Conservation (phyloP, 108 stramenopile genomes). For the Schizochytrium sp. region DNA sequence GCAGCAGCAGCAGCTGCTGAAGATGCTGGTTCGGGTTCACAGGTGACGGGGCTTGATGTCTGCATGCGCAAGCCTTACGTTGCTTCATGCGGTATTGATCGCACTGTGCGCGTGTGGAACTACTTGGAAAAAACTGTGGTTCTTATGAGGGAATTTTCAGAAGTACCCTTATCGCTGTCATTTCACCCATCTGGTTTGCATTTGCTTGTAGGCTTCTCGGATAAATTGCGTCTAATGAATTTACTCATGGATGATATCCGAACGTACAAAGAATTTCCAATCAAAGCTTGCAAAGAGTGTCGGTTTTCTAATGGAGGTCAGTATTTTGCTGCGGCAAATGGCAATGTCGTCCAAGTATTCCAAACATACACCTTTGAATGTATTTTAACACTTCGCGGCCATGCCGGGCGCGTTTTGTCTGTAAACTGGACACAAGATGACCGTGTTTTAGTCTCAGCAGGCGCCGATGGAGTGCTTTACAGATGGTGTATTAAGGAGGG, state of each 20-base stretch:
- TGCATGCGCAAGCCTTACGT: slow-evolving; percentile 77
- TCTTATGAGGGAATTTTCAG: slow-evolving; percentile 69
- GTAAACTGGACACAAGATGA: slow-evolving; percentile 74
- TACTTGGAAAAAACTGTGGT: slow-evolving; percentile 73
- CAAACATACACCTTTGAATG: slow-evolving; percentile 77
- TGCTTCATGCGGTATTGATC: slow-evolving; percentile 76
- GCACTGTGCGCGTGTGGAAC: slow-evolving; percentile 79
- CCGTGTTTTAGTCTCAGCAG: slow-evolving; percentile 69
- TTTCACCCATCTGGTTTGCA: slow-evolving; percentile 78
- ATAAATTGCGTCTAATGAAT: slow-evolving; percentile 76
- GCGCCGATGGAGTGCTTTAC: slow-evolving; percentile 80
- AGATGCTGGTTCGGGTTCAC: background rate
- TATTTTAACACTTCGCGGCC: slow-evolving; percentile 75
- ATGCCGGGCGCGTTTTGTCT: slow-evolving; percentile 73
- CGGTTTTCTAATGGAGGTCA: slow-evolving; percentile 76
- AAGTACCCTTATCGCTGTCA: slow-evolving; percentile 67
- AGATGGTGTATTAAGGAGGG: slow-evolving; percentile 75
- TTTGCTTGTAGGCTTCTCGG: slow-evolving; percentile 73
- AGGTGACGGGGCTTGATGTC: slow-evolving; percentile 74
- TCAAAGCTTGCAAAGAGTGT: slow-evolving; percentile 78
- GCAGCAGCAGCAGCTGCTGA: slow-evolving; percentile 5
- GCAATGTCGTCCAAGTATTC: slow-evolving; percentile 72
- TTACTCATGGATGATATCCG: slow-evolving; percentile 77
- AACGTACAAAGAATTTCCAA: slow-evolving; percentile 70
- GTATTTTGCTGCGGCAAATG: slow-evolving; percentile 78